Conservation (phyloP, 345 rosid species). For the Salix brachista region DNA sequence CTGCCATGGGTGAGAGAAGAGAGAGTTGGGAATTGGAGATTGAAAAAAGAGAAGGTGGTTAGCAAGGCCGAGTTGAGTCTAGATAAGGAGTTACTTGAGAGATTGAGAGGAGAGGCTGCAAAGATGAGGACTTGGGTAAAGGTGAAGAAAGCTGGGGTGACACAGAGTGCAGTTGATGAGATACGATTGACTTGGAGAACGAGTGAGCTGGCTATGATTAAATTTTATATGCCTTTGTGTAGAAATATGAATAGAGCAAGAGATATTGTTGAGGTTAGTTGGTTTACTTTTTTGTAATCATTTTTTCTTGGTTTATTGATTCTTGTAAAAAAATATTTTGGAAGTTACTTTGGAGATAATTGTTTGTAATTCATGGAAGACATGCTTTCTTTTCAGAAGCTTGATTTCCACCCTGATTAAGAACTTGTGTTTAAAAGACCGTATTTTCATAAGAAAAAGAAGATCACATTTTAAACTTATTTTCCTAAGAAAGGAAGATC, state of each 20-base stretch:
- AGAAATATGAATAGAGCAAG: constrained; percentile 82
- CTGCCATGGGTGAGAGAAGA: constrained; percentile 69
- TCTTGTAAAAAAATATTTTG: not conserved
- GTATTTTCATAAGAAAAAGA: not conserved
- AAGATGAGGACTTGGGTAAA: constrained; percentile 75
- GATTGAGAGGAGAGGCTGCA: constrained; percentile 55
- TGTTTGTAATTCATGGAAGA: not conserved
- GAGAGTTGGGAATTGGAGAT: constrained; percentile 44
- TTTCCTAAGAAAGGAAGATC: not conserved
- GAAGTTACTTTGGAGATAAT: not conserved
- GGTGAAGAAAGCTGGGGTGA: constrained; percentile 83
- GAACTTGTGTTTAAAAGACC: not conserved
- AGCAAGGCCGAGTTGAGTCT: constrained; percentile 51
- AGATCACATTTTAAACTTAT: not conserved
- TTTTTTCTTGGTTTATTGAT: not conserved
- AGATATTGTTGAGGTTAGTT: constrained; percentile 68
- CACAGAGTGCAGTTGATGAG: constrained; percentile 55
- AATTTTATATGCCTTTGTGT: constrained; percentile 66
- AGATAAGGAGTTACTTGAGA: constrained; percentile 48
- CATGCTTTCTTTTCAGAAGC: not conserved
- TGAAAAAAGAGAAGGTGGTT: constrained; percentile 51
- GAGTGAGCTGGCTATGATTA: constrained; percentile 67
- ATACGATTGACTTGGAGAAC: constrained; percentile 50
- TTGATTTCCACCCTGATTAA: not conserved
- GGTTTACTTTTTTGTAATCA: constrained; percentile 2